Base-by-base conservation (phyloP, 2,329 filamentous ascomycete genomes). In the Colletotrichum sp. region DNA sequence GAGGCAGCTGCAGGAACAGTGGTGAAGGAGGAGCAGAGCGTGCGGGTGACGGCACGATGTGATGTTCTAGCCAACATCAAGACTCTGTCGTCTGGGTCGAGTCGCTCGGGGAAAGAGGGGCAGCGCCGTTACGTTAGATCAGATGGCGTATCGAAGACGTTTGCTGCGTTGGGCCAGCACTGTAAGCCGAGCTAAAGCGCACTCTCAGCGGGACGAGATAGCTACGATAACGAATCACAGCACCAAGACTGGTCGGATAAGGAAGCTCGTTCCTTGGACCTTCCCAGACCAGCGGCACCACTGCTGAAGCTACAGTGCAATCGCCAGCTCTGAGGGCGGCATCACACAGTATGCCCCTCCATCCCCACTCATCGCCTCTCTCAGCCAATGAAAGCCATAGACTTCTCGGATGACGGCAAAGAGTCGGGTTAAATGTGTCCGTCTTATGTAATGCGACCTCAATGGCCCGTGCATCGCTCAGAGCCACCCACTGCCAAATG, bases 11-110 rank as follows among this genome's bases (percentile, higher is more conserved):
- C 64, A 74, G 65, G 55, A 52, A 63, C 30, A 32, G 59, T 30
- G 27, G 52, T 63, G 28, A 36, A 48, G 13, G 48, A 63, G 44
- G 34, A 65, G 34, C 25, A 69, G 28, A 61, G 13, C n/a, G 44
- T 60, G 32, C 64, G 28, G 16, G 44, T 8, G 22, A 59, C 39
- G 30, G 44, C 60, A 28, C 30, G 48, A 60, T 28, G 59, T 64
- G 74, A 36, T 76, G 64, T 73, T 69, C 48, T 76, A 60, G 74
- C 34, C 65, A 76, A 69, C 74, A 76, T 76, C 57, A 69, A 74
- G 48, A 1, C 22, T 59, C 34, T 22, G n/a, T 30, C 44, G 16
- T 28, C 39, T 55, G 44, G 57, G 52, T 60, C 57, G 71, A 66
- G 72, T 55, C 57, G 68, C 48, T 11, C n/a, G 61, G n/a, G 44